Evolutionary conservation across 2,329 filamentous ascomycete genomes (phyloP), one percentile per base, ranked within the genome.

Genomic region (Seiridium cupressi): DNA sequence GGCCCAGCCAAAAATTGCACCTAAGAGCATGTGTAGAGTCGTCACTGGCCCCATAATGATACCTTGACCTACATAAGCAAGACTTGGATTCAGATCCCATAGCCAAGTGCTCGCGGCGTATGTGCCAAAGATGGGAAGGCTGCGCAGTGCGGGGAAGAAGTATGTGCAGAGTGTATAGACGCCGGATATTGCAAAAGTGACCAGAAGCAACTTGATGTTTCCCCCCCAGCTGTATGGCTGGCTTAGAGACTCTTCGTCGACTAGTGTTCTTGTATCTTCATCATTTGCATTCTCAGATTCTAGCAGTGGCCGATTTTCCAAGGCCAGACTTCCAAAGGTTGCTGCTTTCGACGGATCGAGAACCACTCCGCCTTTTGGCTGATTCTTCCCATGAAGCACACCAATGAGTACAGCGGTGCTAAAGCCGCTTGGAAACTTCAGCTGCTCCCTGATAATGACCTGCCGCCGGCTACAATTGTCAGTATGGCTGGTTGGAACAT

Each of bases 31-130:
- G 68, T 98, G 94, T 57, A 96, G 82, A 3, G 94, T 98, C 0
- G 95, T 99, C 44, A 92, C 89, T 3, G 94, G 91, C 0, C 95
- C 95, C 95, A 99, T 99, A 70, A 99, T 98, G 63, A 99, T 96
- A 9, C 95, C 95, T 76, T 99, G 95, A 0, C 95, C 95, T 34
- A 98, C 88, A 72, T 99, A 99, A 2, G 95, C 95, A n/a, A 96
- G 89, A 51, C 93, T 97, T 0, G 95, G 95, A 66, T 99, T 99
- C 5, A 99, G 79, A 1, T 92, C 95, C 95, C 95, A 99, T 1
- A 97, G 84, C 94, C 94, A 99, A 2, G 86, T 86, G 1, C 84
- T 77, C 0, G 93, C 93, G 5, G 96, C 84, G 2, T 84, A 76
- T 0, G 83, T 77, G 0, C 95, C 95, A 66, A 98, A 91, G 34